Percentiles rank a stretch among this genome's conserved stretches.
These are phyloP conservation scores for Suillus alpinus DNA, from an alignment of 768 basidiomycete genomes.

Conservation along the genomic window DNA sequence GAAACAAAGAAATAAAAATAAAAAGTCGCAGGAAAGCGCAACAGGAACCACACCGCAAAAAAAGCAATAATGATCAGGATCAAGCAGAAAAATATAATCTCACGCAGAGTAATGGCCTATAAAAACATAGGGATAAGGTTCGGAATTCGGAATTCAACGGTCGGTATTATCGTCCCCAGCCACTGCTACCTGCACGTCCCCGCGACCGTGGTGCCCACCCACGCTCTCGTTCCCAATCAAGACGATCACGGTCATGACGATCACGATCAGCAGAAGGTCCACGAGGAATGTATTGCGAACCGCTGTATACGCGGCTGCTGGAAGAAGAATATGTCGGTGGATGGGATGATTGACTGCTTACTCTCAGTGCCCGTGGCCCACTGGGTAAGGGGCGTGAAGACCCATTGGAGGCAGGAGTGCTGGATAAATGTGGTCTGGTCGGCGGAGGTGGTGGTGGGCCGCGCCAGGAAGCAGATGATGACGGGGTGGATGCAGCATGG, in stretches of 20 bases:
- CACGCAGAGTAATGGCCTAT: neutral
- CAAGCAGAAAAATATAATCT: slow-evolving; percentile 7
- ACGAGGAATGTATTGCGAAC: slow-evolving; percentile 41
- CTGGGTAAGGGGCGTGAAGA: slow-evolving; percentile 36
- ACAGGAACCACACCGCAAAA: slow-evolving; percentile 13
- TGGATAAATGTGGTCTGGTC: slow-evolving; percentile 29
- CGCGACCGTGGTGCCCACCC: slow-evolving; percentile 29
- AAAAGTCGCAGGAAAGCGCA: neutral
- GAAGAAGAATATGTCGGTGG: slow-evolving; percentile 15
- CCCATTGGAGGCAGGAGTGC: slow-evolving; percentile 13
- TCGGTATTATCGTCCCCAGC: slow-evolving; percentile 29
- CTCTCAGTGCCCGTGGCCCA: slow-evolving; percentile 39
- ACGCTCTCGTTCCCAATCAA: slow-evolving; percentile 23
- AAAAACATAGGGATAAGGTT: slow-evolving; percentile 4
- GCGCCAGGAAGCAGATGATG: slow-evolving; percentile 22
- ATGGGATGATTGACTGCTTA: slow-evolving; percentile 21
- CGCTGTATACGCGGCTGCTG: slow-evolving; percentile 19
- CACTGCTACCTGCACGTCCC: slow-evolving; percentile 34
- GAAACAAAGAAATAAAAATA: slow-evolving; percentile 8
- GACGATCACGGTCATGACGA: slow-evolving; percentile 41
- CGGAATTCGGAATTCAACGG: slow-evolving; percentile 2
- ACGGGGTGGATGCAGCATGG: slow-evolving; percentile 20
- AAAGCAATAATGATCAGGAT: slow-evolving; percentile 33
- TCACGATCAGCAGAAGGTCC: slow-evolving; percentile 55
- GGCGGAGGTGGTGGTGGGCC: slow-evolving; percentile 27